Evolutionary conservation across 2,329 filamentous ascomycete genomes (phyloP).

Genomic region (Paracamarosporium sp.): DNA sequence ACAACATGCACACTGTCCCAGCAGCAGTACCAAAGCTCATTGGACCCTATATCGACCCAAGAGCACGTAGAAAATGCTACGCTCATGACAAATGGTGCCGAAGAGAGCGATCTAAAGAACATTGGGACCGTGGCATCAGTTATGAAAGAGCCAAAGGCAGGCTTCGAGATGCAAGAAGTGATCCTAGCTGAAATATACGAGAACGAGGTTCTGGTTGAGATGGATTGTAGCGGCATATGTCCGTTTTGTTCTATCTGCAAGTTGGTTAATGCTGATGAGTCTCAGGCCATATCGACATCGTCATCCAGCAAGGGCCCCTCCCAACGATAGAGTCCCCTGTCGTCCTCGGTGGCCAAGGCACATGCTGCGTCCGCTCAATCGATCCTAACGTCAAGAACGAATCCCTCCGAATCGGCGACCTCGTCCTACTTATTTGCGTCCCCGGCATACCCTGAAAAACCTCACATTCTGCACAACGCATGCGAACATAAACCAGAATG

Average conservation of each 20-base stretch:
- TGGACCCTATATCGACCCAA: background rate
- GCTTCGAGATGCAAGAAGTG: conserved; percentile 10
- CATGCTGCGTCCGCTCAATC: background rate
- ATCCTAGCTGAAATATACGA: conserved; percentile 25
- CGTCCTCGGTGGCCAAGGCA: background rate
- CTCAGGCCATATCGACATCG: conserved; percentile 56
- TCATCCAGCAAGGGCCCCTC: conserved; percentile 47
- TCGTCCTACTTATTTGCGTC: background rate
- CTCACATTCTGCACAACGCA: background rate
- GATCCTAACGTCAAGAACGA: background rate
- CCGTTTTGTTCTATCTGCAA: background rate
- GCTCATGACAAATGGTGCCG: background rate
- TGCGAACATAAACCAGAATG: background rate
- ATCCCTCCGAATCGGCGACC: background rate
- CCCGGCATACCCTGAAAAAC: background rate
- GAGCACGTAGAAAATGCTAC: background rate
- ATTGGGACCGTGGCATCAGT: conserved; percentile 12
- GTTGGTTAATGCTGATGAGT: background rate
- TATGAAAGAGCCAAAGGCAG: conserved; percentile 7
- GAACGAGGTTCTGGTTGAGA: conserved; percentile 60
- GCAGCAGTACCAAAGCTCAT: background rate
- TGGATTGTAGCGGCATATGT: conserved; percentile 61
- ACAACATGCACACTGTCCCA: background rate
- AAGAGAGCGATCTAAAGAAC: background rate
- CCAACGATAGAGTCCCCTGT: conserved; percentile 18